phyloP scores from a whole-genome alignment of 1,139 yeast species.

The Wickerhamomyces sp. region DNA sequence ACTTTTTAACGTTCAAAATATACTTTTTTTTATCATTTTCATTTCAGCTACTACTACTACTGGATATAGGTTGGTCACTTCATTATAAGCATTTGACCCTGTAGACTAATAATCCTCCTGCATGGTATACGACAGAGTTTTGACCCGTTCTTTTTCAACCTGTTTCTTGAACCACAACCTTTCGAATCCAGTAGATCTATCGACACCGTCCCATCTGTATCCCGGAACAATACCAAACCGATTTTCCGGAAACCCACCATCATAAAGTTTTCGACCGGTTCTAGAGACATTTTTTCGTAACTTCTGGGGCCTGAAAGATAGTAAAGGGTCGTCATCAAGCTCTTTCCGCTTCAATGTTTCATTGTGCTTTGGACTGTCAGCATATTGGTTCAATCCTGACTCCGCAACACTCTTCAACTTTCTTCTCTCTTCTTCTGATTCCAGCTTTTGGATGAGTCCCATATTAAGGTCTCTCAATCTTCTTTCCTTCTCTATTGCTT shows the following conservation, averaged over 20 bases:
- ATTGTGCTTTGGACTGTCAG: conserved; percentile 37
- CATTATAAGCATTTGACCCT: not conserved
- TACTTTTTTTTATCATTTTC: too few relatives aligned
- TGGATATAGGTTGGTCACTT: not conserved
- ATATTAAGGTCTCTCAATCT: conserved; percentile 33
- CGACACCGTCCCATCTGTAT: conserved; percentile 88
- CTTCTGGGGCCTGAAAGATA: conserved; percentile 34
- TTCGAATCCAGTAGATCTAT: conserved; percentile 90
- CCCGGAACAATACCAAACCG: conserved; percentile 80
- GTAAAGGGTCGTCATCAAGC: conserved; percentile 69
- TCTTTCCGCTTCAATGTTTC: conserved; percentile 29
- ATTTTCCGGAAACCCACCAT: conserved; percentile 56
- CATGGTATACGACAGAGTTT: conserved; percentile 32
- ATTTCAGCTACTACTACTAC: too few relatives aligned
- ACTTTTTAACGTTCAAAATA: too few relatives aligned
- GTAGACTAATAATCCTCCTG: conserved; percentile 29
- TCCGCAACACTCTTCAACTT: conserved; percentile 29
- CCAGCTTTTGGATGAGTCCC: conserved; percentile 40
- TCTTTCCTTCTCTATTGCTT: conserved; percentile 26
- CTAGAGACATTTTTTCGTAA: conserved; percentile 13
- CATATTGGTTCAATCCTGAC: conserved; percentile 29
- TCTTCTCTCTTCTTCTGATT: conserved; percentile 23
- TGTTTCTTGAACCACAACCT: conserved; percentile 52
- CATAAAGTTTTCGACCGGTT: conserved; percentile 40
- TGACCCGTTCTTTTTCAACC: conserved; percentile 38